These are phyloP conservation scores for Penicillium bialowiezense DNA, from an alignment of 495 filamentous ascomycete genomes.

Conservation along the genomic window DNA sequence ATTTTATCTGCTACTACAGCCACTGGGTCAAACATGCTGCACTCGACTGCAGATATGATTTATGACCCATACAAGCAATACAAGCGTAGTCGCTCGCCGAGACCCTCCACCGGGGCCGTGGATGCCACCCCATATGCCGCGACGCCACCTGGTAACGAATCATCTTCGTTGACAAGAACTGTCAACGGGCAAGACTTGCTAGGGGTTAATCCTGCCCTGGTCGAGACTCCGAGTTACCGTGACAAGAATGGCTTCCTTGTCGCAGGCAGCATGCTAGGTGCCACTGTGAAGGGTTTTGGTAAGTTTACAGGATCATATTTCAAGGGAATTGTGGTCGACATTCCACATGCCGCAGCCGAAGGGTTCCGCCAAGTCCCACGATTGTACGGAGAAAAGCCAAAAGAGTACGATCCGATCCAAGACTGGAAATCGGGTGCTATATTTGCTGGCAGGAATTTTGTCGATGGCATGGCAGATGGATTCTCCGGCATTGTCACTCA, in stretches of 20 bases:
- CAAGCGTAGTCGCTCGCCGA: slow-evolving; percentile 13
- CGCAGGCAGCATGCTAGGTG: slow-evolving; percentile 25
- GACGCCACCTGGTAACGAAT: neutral
- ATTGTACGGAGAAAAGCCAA: slow-evolving; percentile 62
- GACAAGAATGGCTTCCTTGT: neutral
- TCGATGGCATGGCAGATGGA: slow-evolving; percentile 71
- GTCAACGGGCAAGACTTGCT: neutral
- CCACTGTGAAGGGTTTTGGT: slow-evolving; percentile 29
- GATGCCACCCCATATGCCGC: neutral
- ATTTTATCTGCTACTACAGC: slow-evolving; percentile 32
- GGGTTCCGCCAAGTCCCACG: slow-evolving; percentile 82
- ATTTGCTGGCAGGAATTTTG: slow-evolving; percentile 55
- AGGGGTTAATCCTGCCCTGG: too few relatives aligned
- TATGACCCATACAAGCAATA: slow-evolving; percentile 29
- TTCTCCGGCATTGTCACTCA: slow-evolving; percentile 65
- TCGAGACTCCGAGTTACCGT: too few relatives aligned
- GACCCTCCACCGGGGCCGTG: slow-evolving; percentile 7
- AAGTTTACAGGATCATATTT: slow-evolving; percentile 28
- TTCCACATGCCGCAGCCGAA: slow-evolving; percentile 71
- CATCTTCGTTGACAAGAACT: neutral
- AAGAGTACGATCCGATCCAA: slow-evolving; percentile 30
- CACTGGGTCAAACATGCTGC: slow-evolving; percentile 22
- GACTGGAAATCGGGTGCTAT: slow-evolving; percentile 36
- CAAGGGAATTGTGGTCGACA: slow-evolving; percentile 51
- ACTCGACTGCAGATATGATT: slow-evolving; percentile 28